Evolutionary conservation across 177 flowering plant species (phyloP).

Genomic region (Telopea speciosissima): DNA sequence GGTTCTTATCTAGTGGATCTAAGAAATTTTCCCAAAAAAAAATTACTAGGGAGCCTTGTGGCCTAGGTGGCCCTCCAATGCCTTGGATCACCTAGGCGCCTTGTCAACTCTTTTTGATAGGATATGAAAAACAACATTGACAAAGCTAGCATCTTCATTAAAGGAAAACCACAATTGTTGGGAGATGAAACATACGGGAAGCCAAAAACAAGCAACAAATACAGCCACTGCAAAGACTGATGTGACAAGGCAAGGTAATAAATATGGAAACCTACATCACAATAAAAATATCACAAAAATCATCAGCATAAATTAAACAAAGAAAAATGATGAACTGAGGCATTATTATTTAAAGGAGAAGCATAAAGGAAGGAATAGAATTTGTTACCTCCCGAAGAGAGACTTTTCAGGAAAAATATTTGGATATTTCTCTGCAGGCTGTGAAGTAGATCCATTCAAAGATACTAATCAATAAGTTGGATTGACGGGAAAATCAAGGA

Average conservation of each 20-base stretch:
- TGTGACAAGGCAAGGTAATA: conserved; percentile 26
- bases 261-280: conserved; percentile 13
- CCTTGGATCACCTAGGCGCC: too few relatives aligned
- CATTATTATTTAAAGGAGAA: background rate
- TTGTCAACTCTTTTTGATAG: background rate
- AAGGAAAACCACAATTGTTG: background rate
- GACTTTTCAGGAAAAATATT: conserved; percentile 28
- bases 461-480: background rate
- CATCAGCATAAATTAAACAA: background rate
- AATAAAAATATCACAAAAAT: background rate
- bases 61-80: too few relatives aligned
- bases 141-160: background rate
- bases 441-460: conserved; percentile 2
- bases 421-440: conserved; percentile 49
- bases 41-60: too few relatives aligned
- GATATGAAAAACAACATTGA: background rate
- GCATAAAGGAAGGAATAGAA: background rate
- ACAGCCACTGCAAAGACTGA: conserved; percentile 53
- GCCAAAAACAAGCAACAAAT: conserved; percentile 44
- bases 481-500: background rate
- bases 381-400: conserved; percentile 35
- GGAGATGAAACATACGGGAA: conserved; percentile 50
- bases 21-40: too few relatives aligned
- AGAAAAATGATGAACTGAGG: background rate
- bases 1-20: too few relatives aligned